These are phyloP conservation scores for Leccinellum rugosiceps DNA, from an alignment of 768 basidiomycete species.

Conservation along the genomic window DNA sequence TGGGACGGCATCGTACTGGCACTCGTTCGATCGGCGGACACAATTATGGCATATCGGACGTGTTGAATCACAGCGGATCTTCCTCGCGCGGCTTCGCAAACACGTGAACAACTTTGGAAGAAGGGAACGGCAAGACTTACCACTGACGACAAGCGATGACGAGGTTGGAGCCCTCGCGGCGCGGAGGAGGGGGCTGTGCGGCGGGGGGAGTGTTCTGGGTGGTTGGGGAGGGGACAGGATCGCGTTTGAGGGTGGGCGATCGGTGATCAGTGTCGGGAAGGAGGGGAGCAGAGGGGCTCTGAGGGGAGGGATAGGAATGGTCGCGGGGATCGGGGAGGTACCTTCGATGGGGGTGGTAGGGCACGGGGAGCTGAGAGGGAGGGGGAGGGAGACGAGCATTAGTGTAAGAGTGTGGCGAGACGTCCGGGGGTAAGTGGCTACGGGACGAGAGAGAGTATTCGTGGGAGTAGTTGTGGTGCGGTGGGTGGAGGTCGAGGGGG, in stretches of 20 bases:
- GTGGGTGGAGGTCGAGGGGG: conserved; percentile 41
- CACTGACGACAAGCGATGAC: conserved; percentile 87
- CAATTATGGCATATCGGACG: conserved; percentile 82
- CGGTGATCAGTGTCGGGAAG: conserved; percentile 26
- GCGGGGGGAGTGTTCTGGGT: conserved; percentile 25
- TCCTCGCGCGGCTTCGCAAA: conserved; percentile 68
- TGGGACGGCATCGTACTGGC: conserved; percentile 76
- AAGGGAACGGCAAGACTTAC: conserved; percentile 43
- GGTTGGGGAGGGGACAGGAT: conserved; percentile 39
- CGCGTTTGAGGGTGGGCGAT: conserved; percentile 42
- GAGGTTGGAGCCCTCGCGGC: conserved; percentile 60
- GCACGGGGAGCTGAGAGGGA: conserved; percentile 18
- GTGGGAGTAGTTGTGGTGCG: conserved; percentile 34
- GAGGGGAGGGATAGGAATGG: conserved; percentile 36
- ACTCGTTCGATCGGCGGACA: conserved; percentile 69
- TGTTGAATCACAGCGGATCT: conserved; percentile 84
- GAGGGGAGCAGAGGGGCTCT: conserved; percentile 17
- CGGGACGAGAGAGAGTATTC: conserved; percentile 44
- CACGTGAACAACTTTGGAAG: conserved; percentile 29
- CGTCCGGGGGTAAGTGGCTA: conserved; percentile 45
- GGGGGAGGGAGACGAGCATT: conserved; percentile 42
- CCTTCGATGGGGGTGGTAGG: conserved; percentile 30
- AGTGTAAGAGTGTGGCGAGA: conserved; percentile 39
- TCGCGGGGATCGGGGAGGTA: conserved; percentile 37
- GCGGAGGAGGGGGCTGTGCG: conserved; percentile 25